Evolutionary conservation across 257 asterid genomes (phyloP), one percentile per base, ranked within the genome.

Genomic region (Gentiana macrophylla): DNA sequence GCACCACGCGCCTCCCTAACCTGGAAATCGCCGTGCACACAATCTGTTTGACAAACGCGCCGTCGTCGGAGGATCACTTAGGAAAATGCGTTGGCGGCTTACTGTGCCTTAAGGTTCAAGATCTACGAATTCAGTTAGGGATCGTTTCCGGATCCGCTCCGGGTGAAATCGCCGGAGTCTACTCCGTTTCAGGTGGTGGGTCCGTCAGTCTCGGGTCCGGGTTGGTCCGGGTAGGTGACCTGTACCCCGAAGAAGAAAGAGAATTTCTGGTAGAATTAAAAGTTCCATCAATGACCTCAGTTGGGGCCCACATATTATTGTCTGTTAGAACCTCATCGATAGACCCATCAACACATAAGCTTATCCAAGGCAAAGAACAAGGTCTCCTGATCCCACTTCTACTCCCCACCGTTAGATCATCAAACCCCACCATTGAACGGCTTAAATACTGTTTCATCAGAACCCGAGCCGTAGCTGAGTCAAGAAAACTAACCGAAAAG

Each of bases 401-500:
- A 49, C 86, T 79, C 59, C 86, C 78, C 59, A 79, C 95, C 82
- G 83, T 74, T 62, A 74, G 87, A 43, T 81, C 96, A 7, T 75
- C 92, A 57, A 72, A 80, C 1, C 66, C 79, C 0, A 73, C 71
- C 50, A 77, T 75, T 62, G 85, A 80, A 49, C 94, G 94, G 60
- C 69, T 91, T 38, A 79, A 84, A 54, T 68, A 72, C 66, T 80
- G 77, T 2, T 87, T 87, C 56, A 72, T 91, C n/a, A 73, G 84
- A 1, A 76, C 95, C 24, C 84, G 98, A 66, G 98, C 98, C 55
- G 70, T 91, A 4, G 95, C 96, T 1, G 96, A 84, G 74, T 78
- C 95, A 34, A 57, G 88, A 63, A 69, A 85, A 32, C 35, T 87
- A 12, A 52, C 66, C 1, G 95, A 84, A 57, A 75, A 83, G 44